Evolutionary conservation across 1,284 basidiomycete genomes (phyloP), one percentile per base, ranked within the genome.

Genomic region (Coniferiporia sulphurascens): DNA sequence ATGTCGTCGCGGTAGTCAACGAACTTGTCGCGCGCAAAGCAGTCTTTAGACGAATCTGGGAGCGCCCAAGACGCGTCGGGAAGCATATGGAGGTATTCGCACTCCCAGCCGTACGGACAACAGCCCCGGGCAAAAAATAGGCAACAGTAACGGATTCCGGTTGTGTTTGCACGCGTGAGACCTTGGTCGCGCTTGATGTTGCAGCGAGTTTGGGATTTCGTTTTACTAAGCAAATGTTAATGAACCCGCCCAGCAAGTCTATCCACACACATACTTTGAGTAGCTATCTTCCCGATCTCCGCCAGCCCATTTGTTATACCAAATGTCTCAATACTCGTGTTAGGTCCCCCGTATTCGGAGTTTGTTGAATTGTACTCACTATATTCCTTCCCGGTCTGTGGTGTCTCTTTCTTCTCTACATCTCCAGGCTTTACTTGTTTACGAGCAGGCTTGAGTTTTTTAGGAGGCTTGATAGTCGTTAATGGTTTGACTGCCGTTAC

Each of bases 261-360:
- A 22, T 3, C 44, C 3, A 19, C 48, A 21, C 21, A 79, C 87
- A 61, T 67, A 93, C 89, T 91, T 93, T 48, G 93, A 95, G 69
- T 95, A 92, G 62, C 85, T 90, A 69, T 97, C 95, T 73, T 96
- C 95, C 54, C 92, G 83, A 71, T 97, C 94, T 60, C 94, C 94
- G 63, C 95, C 91, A 41, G 95, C 94, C 93, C 95, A 98, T 77
- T 98, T 98, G 74, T 98, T 97, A 74, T 98, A 98, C 96, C 96
- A 98, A 61, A 97, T 91, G 73, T 98, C 95, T 93, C 67, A 55
- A 58, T 65, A 27, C n/a, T 43, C 32, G 35, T 52, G 13, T 44
- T 51, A 36, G 10, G 51, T 9, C 12, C 22, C 35, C 38, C 74
- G 17, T 36, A 32, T 45, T 32, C 38, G 49, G 19, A 15, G n/a